Base-by-base conservation (phyloP, 2,329 filamentous ascomycete genomes). In the Cephalotrichum gorgonifer region DNA sequence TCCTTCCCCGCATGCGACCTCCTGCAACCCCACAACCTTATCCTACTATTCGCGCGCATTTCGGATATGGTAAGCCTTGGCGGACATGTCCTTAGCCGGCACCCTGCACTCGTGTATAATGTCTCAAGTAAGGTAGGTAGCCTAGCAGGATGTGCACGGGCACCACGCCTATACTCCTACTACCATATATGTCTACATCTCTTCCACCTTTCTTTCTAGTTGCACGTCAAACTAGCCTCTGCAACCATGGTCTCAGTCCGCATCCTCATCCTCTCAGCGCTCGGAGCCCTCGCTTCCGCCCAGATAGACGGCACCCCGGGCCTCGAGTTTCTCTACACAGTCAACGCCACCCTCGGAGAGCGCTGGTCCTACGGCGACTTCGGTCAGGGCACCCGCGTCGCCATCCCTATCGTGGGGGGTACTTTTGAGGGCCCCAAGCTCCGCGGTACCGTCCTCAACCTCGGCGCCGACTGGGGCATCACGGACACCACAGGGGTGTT, bases 391-490 rank as follows among this genome's bases (percentile, higher is more conserved):
- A 64, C 64, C 42, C 62, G 70, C 31, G 56, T 55, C 1, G 58
- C 55, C 3, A 59, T 64, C 31, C 59, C 64, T 1, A 64, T 69
- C 51, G 56, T 54, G 0, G 66, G 66, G 3, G 66, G 66, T 14
- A 56, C 53, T 0, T 68, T 69, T 22, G 53, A 58, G 2, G 66
- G 66, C 0, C 65, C 66, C 2, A 58, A 58, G 22, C 52, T 69
- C 9, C 50, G 52, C 41, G 64, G 62, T 33, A 63, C 56, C 0
- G 53, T 66, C 11, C 33, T 54, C 7, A 55, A 60, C 12, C 45
- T 47, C 31, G 66, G 66, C 14, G 58, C 64, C 6, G 65, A 69
- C 56, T 66, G 60, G 61, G 64, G 65, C 14, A 54, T 67, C 15
- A 63, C 60, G 1, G 63, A 67, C 51, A 53, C 52, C 17, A 60